A percentile compares a stretch with the other conserved stretches of the same genome.
Conservation (phyloP, 2,329 filamentous ascomycete genomes). For the Penicillium polonicum region DNA sequence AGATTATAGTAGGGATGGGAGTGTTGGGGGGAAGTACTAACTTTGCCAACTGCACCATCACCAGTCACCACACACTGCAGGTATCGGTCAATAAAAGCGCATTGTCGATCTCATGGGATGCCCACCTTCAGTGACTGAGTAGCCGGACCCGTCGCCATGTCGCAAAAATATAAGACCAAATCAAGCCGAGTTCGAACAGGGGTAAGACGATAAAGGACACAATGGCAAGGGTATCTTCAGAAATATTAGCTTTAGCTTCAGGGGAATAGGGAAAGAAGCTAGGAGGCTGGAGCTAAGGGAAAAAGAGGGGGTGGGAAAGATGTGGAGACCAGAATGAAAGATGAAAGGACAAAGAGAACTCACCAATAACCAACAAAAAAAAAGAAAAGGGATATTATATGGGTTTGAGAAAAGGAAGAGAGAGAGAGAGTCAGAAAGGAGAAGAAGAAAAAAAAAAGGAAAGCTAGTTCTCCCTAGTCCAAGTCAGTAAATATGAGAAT, state of each 20-base stretch:
- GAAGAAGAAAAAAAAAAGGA: background rate
- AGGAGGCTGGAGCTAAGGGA: conserved; percentile 19
- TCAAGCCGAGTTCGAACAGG: conserved; percentile 3
- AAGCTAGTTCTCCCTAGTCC: conserved; percentile 1
- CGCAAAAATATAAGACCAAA: background rate
- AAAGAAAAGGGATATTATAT: background rate
- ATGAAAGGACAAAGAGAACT: background rate
- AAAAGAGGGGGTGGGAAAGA: conserved; percentile 15
- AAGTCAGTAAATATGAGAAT: background rate
- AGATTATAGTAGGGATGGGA: background rate
- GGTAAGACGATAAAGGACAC: conserved; percentile 6
- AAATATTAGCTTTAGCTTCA: conserved; percentile 18
- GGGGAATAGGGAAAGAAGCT: conserved; percentile 9
- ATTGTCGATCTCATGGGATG: conserved; percentile 16
- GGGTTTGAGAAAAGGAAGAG: background rate
- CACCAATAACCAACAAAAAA: background rate
- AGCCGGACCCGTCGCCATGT: conserved; percentile 75
- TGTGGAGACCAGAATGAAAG: conserved; percentile 18
- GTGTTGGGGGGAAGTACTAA: conserved; percentile 46
- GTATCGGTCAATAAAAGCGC: conserved; percentile 38
- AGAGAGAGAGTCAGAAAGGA: background rate
- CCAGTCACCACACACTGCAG: conserved; percentile 93
- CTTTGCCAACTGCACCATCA: conserved; percentile 99
- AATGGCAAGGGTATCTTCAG: conserved; percentile 5
- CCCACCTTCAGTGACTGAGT: conserved; percentile 89